These are phyloP conservation scores for Penicillium sp. DNA, from an alignment of 2,329 filamentous ascomycete genomes.

Conservation along the genomic window DNA sequence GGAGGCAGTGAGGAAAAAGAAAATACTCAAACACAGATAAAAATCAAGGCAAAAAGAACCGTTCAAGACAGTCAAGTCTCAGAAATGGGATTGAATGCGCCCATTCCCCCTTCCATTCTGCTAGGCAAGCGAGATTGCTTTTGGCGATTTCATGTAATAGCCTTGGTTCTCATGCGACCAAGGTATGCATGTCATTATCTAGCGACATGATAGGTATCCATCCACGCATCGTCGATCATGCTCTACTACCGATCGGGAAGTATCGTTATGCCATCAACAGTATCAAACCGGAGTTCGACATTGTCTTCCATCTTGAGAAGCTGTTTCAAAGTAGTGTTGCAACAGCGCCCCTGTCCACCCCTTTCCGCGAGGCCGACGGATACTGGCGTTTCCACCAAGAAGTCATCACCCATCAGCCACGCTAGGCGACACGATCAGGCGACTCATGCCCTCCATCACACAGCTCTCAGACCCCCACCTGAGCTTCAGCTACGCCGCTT, in stretches of 20 bases:
- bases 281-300: background rate
- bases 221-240: background rate
- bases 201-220: constrained; percentile 12
- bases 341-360: background rate
- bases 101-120: background rate
- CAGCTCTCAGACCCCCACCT: constrained; percentile 10
- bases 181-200: constrained; percentile 6
- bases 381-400: background rate
- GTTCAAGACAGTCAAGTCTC: background rate
- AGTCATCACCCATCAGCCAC: constrained; percentile 14
- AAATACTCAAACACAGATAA: constrained; percentile 2
- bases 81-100: background rate
- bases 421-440: constrained; percentile 15
- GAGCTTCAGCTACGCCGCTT: background rate
- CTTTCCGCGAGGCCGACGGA: background rate
- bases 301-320: background rate
- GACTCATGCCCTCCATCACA: constrained; percentile 11
- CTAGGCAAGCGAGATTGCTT: background rate
- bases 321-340: background rate
- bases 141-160: background rate
- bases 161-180: background rate
- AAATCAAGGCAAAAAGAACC: constrained; percentile 11
- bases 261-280: background rate
- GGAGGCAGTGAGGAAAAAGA: background rate
- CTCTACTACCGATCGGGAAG: background rate